Evolutionary conservation across 2,329 filamentous ascomycete species (phyloP).

Genomic region (Cercospora sp.): DNA sequence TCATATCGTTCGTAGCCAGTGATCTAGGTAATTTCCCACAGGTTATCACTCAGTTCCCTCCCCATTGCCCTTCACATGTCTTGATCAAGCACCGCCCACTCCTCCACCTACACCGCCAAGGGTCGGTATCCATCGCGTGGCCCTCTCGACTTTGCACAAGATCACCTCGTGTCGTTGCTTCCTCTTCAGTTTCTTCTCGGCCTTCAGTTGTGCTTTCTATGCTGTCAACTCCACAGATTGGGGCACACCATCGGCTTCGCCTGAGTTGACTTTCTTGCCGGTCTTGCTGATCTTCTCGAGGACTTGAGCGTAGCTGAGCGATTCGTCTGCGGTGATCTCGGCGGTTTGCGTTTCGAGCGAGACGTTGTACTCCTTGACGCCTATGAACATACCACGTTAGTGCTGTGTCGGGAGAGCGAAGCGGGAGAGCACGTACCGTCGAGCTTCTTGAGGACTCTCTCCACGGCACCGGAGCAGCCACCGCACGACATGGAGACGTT

Average conservation of each 20-base stretch:
- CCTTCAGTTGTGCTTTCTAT: constrained; percentile 1
- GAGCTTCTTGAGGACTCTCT: constrained; percentile 82
- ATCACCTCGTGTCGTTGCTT: neutral
- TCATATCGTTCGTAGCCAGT: neutral
- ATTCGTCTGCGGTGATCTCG: constrained; percentile 68
- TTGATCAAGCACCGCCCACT: neutral
- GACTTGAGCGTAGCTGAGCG: constrained; percentile 75
- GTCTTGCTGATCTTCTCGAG: constrained; percentile 91
- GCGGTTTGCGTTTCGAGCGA: constrained; percentile 84
- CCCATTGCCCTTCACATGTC: neutral
- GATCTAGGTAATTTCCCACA: neutral
- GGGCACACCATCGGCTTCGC: constrained; percentile 65
- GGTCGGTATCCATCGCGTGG: neutral
- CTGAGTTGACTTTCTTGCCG: constrained; percentile 84
- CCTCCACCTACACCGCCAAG: neutral
- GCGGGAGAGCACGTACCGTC: constrained; percentile 18
- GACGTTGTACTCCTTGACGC: constrained; percentile 82
- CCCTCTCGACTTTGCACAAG: neutral
- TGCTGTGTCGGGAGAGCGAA: neutral
- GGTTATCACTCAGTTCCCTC: neutral
- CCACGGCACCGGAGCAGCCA: constrained; percentile 92
- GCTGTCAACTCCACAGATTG: constrained; percentile 32
- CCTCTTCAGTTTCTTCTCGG: neutral
- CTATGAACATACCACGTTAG: constrained; percentile 48
- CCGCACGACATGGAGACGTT: constrained; percentile 91